Evolutionary conservation across 306 rosid species (phyloP).

Genomic region (Macrotyloma uniflorum): DNA sequence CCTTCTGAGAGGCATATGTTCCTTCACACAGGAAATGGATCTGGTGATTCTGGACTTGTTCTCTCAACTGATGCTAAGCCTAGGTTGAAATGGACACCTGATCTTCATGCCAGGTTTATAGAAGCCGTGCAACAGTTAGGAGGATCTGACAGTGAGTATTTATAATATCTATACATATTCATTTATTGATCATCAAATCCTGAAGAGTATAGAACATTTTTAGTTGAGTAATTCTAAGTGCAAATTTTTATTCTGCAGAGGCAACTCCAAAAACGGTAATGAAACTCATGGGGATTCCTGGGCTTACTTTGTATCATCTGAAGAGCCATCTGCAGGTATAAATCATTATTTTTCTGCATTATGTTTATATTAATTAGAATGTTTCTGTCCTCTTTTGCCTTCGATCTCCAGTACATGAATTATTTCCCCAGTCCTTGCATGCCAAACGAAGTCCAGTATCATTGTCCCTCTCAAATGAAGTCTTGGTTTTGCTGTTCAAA

Average conservation of each 20-base stretch:
- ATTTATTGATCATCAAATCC: constrained; percentile 14
- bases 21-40: constrained; percentile 58
- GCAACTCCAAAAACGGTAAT: constrained; percentile 95
- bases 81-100: constrained; percentile 87
- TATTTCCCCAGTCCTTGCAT: background rate
- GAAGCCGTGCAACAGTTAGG: constrained; percentile 87
- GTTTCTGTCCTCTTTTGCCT: background rate
- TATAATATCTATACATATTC: background rate
- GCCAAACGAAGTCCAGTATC: constrained; percentile 1
- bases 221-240: constrained; percentile 1
- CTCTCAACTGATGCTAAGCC: constrained; percentile 96
- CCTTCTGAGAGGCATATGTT: constrained; percentile 68
- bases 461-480: background rate
- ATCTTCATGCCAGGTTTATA: constrained; percentile 81
- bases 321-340: constrained; percentile 95
- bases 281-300: constrained; percentile 91
- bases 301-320: constrained; percentile 84
- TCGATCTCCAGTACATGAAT: too few species aligned
- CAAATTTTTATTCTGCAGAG: constrained; percentile 56
- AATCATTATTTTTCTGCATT: background rate
- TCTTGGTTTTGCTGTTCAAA: background rate
- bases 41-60: constrained; percentile 77
- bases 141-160: constrained; percentile 84
- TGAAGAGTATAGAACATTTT: background rate
- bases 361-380: background rate